Conservation (phyloP, 345 rosid species). For the Diplotaxis tenuifolia region DNA sequence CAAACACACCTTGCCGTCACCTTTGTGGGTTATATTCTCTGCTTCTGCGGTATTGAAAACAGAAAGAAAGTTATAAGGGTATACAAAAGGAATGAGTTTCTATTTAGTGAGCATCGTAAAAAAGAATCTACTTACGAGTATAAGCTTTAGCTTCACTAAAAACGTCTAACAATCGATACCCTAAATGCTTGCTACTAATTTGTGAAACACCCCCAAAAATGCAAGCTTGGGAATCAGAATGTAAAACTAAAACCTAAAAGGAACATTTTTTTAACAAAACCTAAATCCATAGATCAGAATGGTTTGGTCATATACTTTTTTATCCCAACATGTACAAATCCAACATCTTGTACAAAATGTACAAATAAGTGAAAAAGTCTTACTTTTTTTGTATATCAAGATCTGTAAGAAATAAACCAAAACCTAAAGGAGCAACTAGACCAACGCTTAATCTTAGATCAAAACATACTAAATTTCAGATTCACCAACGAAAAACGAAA, state of each 20-base stretch:
- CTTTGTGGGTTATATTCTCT: constrained; percentile 1
- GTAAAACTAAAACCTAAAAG: neutral
- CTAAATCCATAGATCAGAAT: neutral
- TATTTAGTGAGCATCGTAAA: neutral
- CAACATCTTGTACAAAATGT: neutral
- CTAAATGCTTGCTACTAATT: neutral
- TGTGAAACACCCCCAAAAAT: neutral
- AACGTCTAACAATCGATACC: neutral
- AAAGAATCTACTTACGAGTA: neutral
- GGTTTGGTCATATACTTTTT: no score
- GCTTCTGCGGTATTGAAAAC: neutral
- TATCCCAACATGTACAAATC: no score
- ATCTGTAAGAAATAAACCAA: neutral
- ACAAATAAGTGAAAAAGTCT: neutral
- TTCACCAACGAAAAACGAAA: neutral
- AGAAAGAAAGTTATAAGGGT: constrained; percentile 5
- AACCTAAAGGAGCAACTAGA: neutral
- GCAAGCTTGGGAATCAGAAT: neutral
- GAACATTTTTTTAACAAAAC: neutral
- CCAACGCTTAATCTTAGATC: neutral
- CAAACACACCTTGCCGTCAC: neutral
- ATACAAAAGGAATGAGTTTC: neutral
- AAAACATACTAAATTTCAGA: neutral
- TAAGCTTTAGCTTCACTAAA: neutral
- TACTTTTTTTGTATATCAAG: neutral